phyloP scores from a whole-genome alignment of 225 moss, liverwort and hornwort species.

The Straminergon stramineum region DNA sequence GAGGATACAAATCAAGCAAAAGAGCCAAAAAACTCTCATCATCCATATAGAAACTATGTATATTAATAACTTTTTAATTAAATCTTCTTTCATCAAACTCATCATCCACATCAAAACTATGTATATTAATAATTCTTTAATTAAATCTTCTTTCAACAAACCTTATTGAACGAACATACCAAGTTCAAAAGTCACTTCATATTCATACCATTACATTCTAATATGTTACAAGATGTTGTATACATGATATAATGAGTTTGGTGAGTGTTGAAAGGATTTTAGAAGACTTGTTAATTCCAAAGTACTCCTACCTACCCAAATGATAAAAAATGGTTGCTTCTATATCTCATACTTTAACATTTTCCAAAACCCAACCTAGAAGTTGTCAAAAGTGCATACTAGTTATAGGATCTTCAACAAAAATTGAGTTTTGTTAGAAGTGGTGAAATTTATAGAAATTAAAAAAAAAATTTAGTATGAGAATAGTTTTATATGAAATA shows the following conservation, averaged over 20 bases:
- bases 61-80: not conserved
- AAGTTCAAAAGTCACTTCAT: not conserved
- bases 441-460: not conserved
- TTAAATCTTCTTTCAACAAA: not conserved
- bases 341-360: not conserved
- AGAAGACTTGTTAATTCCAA: not conserved
- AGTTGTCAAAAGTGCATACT: not conserved
- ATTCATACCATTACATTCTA: not conserved
- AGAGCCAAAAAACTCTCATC: not conserved
- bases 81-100: not conserved
- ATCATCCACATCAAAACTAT: not conserved
- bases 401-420: not conserved
- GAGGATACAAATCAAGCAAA: not conserved
- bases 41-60: not conserved
- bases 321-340: not conserved
- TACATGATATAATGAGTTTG: not conserved
- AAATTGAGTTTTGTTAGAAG: not conserved
- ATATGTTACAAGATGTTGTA: not conserved
- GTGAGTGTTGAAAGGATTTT: not conserved
- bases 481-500: not conserved
- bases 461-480: not conserved
- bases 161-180: not conserved
- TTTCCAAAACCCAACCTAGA: not conserved
- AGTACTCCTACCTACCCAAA: not conserved
- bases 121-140: not conserved